Evolutionary conservation across 2,329 filamentous ascomycete genomes (phyloP).

Genomic region (Clonostachys chloroleuca): DNA sequence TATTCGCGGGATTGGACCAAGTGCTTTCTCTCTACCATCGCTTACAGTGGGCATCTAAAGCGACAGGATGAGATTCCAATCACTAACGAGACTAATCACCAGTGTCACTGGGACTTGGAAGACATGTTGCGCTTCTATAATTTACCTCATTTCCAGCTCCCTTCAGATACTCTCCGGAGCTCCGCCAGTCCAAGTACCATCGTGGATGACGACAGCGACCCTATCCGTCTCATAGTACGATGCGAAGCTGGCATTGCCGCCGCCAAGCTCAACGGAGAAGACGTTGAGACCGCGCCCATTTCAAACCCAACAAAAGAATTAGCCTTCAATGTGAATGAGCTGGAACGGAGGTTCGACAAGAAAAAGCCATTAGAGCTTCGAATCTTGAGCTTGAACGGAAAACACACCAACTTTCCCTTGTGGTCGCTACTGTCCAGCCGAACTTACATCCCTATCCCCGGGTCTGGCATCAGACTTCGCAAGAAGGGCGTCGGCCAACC

Average conservation of each 20-base stretch:
- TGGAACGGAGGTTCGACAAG: slow-evolving; percentile 22
- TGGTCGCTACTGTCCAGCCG: slow-evolving; percentile 22
- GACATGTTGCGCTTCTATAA: slow-evolving; percentile 64
- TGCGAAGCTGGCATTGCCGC: slow-evolving; percentile 8
- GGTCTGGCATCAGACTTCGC: slow-evolving; percentile 25
- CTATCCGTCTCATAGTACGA: slow-evolving; percentile 11
- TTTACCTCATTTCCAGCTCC: slow-evolving; percentile 64
- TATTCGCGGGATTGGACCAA: slow-evolving; percentile 35
- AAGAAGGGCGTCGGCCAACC: slow-evolving; percentile 24
- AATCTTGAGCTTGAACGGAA: slow-evolving; percentile 33
- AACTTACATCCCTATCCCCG: slow-evolving; percentile 28
- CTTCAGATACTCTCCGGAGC: slow-evolving; percentile 39
- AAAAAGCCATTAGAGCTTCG: slow-evolving; percentile 19
- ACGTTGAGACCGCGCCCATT: slow-evolving; percentile 4
- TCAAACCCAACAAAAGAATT: slow-evolving; percentile 1
- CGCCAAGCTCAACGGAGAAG: slow-evolving; percentile 7
- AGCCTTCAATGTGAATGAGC: slow-evolving; percentile 13
- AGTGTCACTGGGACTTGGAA: slow-evolving; percentile 65
- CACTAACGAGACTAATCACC: slow-evolving; percentile 35
- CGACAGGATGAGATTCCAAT: slow-evolving; percentile 8
- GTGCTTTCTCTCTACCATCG: slow-evolving; percentile 28
- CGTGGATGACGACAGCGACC: slow-evolving; percentile 12
- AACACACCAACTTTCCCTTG: slow-evolving; percentile 20
- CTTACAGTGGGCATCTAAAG: slow-evolving; percentile 18
- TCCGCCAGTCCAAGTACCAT: neutral